Percentiles rank a stretch among this genome's conserved stretches.
These are phyloP conservation scores for Phytophthora podocarpi DNA, from an alignment of 352 stramenopile genomes.

Conservation along the genomic window DNA sequence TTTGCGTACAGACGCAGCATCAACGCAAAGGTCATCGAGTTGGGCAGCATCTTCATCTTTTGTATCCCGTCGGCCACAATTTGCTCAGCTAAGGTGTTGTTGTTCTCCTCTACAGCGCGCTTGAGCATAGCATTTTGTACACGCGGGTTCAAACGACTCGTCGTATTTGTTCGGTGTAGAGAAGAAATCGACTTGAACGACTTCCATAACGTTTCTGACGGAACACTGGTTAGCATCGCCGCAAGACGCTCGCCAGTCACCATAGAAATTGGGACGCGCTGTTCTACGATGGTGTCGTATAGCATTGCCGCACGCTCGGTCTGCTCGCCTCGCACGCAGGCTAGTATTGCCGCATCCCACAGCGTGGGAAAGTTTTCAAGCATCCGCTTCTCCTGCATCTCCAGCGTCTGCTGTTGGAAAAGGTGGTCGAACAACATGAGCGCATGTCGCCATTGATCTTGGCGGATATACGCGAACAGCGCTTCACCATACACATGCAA, in stretches of 20 bases:
- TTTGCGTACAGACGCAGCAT: slow-evolving; percentile 70
- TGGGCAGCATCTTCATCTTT: slow-evolving; percentile 47
- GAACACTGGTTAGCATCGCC: slow-evolving; percentile 44
- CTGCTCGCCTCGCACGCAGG: slow-evolving; percentile 53
- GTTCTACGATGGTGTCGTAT: slow-evolving; percentile 49
- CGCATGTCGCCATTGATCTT: slow-evolving; percentile 69
- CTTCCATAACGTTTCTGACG: slow-evolving; percentile 57
- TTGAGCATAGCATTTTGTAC: slow-evolving; percentile 72
- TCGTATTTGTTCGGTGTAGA: slow-evolving; percentile 46
- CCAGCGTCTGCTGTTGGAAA: slow-evolving; percentile 44
- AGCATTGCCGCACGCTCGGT: slow-evolving; percentile 47
- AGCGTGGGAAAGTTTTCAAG: slow-evolving; percentile 60
- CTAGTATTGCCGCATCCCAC: slow-evolving; percentile 71
- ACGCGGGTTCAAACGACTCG: slow-evolving; percentile 24
- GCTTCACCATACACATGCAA: slow-evolving; percentile 75
- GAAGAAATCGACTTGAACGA: slow-evolving; percentile 54
- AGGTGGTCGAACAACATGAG: slow-evolving; percentile 80
- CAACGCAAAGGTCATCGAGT: slow-evolving; percentile 78
- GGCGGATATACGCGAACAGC: slow-evolving; percentile 68
- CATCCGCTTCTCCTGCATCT: slow-evolving; percentile 42
- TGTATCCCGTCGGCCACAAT: slow-evolving; percentile 49
- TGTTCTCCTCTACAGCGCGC: slow-evolving; percentile 56
- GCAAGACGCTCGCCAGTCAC: slow-evolving; percentile 54
- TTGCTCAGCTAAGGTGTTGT: slow-evolving; percentile 56
- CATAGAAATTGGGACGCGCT: slow-evolving; percentile 49